Conservation (phyloP, 2,329 filamentous ascomycete species). For the Verticillium nubilum region DNA sequence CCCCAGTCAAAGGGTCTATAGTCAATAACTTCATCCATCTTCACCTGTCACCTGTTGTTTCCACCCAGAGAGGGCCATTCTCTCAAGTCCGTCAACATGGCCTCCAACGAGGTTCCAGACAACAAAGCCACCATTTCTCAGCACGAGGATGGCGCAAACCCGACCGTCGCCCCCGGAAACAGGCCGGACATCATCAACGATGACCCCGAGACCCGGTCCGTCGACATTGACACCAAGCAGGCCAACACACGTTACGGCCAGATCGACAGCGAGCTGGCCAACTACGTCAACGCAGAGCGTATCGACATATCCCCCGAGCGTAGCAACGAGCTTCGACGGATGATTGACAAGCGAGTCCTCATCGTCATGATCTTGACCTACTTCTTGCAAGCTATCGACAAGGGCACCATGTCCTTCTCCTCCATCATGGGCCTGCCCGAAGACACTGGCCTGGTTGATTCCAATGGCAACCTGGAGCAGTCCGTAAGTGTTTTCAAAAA, state of each 20-base stretch:
- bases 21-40: background rate
- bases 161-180: slow-evolving; percentile 12
- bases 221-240: slow-evolving; percentile 10
- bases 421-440: slow-evolving; percentile 56
- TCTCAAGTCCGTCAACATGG: background rate
- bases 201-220: slow-evolving; percentile 2
- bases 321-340: slow-evolving; percentile 52
- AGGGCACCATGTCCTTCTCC: slow-evolving; percentile 60
- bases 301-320: slow-evolving; percentile 56
- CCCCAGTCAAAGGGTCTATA: background rate
- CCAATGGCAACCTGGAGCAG: slow-evolving; percentile 20
- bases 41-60: background rate
- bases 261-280: slow-evolving; percentile 65
- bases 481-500: slow-evolving; percentile 6
- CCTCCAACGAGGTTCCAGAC: slow-evolving; percentile 16
- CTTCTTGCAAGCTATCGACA: slow-evolving; percentile 66
- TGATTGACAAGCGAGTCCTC: slow-evolving; percentile 65
- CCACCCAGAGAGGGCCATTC: background rate
- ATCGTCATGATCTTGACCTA: slow-evolving; percentile 69
- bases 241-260: slow-evolving; percentile 7
- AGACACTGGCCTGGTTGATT: slow-evolving; percentile 40
- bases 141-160: slow-evolving; percentile 12
- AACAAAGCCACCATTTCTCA: slow-evolving; percentile 15
- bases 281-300: slow-evolving; percentile 54
- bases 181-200: slow-evolving; percentile 19